Evolutionary conservation across 805 yeast species (phyloP).

Genomic region (Komagataella populi): DNA sequence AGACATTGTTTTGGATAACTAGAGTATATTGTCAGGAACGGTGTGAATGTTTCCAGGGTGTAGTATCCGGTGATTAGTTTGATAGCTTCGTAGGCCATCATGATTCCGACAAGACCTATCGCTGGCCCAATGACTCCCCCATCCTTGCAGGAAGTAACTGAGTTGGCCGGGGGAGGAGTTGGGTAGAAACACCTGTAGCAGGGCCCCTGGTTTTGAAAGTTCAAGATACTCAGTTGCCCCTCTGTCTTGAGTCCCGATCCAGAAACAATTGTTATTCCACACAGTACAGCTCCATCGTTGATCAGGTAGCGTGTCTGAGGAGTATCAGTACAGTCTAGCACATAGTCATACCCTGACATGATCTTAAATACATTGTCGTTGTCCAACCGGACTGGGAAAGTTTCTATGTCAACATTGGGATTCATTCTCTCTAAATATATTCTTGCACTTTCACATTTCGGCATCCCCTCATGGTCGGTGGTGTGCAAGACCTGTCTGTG

Average conservation of each 20-base stretch:
- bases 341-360: conserved; percentile 52
- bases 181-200: conserved; percentile 95
- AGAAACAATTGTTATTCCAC: conserved; percentile 63
- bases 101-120: conserved; percentile 81
- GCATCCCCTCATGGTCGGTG: conserved; percentile 47
- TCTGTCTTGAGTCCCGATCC: conserved; percentile 89
- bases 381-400: conserved; percentile 38
- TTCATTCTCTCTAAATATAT: conserved; percentile 39
- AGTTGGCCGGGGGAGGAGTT: conserved; percentile 71
- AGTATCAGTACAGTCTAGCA: conserved; percentile 90
- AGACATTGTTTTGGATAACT: conserved; percentile 57
- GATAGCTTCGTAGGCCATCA: conserved; percentile 82
- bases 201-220: conserved; percentile 59
- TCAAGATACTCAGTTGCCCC: conserved; percentile 75
- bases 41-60: conserved; percentile 36
- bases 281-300: conserved; percentile 67
- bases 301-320: conserved; percentile 80
- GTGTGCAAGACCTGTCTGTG: conserved; percentile 84
- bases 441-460: conserved; percentile 73
- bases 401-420: conserved; percentile 45
- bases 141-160: conserved; percentile 77
- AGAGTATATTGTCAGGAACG: conserved; percentile 55
- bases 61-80: conserved; percentile 55
- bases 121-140: conserved; percentile 94
- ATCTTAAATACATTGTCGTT: conserved; percentile 50